Evolutionary conservation across 805 yeast species (phyloP).

Genomic region (Scheffersomyces stipitis): DNA sequence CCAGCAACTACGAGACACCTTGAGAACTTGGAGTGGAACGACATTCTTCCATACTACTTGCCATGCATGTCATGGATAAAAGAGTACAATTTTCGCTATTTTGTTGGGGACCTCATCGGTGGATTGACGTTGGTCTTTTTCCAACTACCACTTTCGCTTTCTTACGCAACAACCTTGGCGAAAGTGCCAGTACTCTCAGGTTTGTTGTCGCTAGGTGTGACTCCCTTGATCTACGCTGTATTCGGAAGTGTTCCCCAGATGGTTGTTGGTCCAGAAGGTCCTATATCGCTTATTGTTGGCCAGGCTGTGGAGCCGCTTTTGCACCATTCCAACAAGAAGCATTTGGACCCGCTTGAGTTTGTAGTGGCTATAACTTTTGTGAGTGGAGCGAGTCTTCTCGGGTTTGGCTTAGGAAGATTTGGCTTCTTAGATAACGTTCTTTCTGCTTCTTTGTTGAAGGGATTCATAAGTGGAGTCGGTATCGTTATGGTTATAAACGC

Average conservation of each 20-base stretch:
- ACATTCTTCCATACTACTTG: constrained; percentile 56
- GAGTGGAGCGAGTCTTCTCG: constrained; percentile 70
- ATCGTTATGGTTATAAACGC: constrained; percentile 58
- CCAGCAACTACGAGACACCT: constrained; percentile 19
- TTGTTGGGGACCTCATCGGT: constrained; percentile 68
- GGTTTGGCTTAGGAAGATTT: constrained; percentile 55
- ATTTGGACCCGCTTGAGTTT: constrained; percentile 45
- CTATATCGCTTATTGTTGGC: constrained; percentile 47
- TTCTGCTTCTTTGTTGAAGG: constrained; percentile 40
- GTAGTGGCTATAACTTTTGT: constrained; percentile 70
- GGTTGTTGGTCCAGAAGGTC: constrained; percentile 48
- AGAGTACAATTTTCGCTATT: constrained; percentile 38
- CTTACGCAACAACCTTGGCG: constrained; percentile 43
- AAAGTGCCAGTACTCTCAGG: constrained; percentile 44
- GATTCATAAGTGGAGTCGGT: constrained; percentile 46
- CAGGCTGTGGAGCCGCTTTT: constrained; percentile 45
- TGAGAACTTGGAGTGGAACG: constrained; percentile 27
- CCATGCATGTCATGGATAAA: constrained; percentile 72
- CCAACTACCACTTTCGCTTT: constrained; percentile 77
- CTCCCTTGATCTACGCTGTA: constrained; percentile 40
- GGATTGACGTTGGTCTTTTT: constrained; percentile 88
- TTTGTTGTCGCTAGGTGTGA: constrained; percentile 35
- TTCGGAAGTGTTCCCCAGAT: constrained; percentile 48
- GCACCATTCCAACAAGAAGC: constrained; percentile 31
- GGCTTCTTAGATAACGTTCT: constrained; percentile 40